These are phyloP conservation scores for Aspergillus sojae DNA, from an alignment of 2,329 filamentous ascomycete species.

Conservation along the genomic window DNA sequence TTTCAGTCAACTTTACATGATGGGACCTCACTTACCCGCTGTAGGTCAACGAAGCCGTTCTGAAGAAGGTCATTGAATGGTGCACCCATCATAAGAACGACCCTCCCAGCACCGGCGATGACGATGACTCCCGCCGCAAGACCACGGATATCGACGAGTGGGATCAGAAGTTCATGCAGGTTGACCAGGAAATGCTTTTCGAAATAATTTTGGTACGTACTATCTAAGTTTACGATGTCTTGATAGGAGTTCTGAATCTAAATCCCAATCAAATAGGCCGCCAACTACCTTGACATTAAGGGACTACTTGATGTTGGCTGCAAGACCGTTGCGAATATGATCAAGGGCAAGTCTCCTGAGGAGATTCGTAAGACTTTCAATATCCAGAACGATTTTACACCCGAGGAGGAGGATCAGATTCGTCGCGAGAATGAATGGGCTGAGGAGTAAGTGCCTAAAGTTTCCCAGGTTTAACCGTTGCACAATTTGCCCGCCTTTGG, in stretches of 20 bases:
- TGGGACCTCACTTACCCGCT: conserved; percentile 6
- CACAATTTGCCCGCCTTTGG: not conserved
- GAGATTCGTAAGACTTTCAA: conserved; percentile 99
- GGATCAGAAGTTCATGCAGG: conserved; percentile 99
- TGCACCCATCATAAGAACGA: conserved; percentile 93
- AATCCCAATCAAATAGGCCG: conserved; percentile 61
- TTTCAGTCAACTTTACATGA: not conserved
- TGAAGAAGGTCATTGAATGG: conserved; percentile 98
- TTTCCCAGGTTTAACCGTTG: not conserved
- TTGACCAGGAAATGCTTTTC: conserved; percentile 99
- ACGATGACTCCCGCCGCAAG: conserved; percentile 94
- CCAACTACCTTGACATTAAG: conserved; percentile 99
- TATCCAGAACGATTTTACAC: conserved; percentile 98
- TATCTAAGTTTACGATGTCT: not conserved
- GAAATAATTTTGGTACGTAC: conserved; percentile 89
- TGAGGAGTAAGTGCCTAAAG: conserved; percentile 62
- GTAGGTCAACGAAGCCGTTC: conserved; percentile 86
- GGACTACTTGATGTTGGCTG: conserved; percentile 95
- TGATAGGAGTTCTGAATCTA: not conserved
- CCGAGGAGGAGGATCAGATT: conserved; percentile 98
- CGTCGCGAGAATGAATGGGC: conserved; percentile 90
- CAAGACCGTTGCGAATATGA: conserved; percentile 99
- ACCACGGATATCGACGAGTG: conserved; percentile 99
- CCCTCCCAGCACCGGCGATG: conserved; percentile 77
- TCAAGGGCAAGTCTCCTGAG: conserved; percentile 99